phyloP scores from a whole-genome alignment of 2,329 filamentous ascomycete genomes.

The Nemania abortiva region DNA sequence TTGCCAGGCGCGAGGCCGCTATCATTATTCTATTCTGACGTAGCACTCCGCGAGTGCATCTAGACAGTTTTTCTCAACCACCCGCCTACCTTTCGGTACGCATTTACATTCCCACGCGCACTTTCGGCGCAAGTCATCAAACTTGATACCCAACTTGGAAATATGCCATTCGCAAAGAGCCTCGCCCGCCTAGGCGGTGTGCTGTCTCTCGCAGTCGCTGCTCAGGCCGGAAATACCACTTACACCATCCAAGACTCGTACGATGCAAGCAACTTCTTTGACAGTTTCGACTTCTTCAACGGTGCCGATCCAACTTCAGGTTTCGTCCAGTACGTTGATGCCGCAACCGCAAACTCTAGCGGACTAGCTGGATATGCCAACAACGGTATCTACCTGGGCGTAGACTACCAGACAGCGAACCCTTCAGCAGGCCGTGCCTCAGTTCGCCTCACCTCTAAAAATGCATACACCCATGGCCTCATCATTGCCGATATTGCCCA shows the following conservation, averaged over 20 bases:
- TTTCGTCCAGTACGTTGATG: slow-evolving; percentile 76
- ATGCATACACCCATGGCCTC: slow-evolving; percentile 75
- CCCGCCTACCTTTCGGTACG: slow-evolving; percentile 22
- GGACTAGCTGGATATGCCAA: slow-evolving; percentile 69
- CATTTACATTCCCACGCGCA: slow-evolving; percentile 21
- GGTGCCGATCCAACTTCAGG: slow-evolving; percentile 77
- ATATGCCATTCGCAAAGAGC: slow-evolving; percentile 44
- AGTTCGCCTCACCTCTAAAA: slow-evolving; percentile 75
- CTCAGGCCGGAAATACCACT: slow-evolving; percentile 45
- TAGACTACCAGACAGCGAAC: slow-evolving; percentile 70
- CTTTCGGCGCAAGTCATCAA: slow-evolving; percentile 3
- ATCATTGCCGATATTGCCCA: slow-evolving; percentile 80
- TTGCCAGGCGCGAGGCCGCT: slow-evolving; percentile 46
- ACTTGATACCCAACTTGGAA: slow-evolving; percentile 23
- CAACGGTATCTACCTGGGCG: slow-evolving; percentile 74
- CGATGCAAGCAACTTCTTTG: slow-evolving; percentile 67
- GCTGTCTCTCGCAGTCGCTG: slow-evolving; percentile 42
- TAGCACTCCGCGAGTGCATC: background rate
- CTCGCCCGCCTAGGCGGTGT: slow-evolving; percentile 45
- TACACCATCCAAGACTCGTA: slow-evolving; percentile 64
- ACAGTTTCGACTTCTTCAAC: slow-evolving; percentile 67
- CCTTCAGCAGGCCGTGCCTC: slow-evolving; percentile 73
- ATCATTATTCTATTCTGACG: slow-evolving; percentile 13
- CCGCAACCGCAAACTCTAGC: slow-evolving; percentile 66
- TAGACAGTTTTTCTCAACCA: slow-evolving; percentile 12